These are phyloP conservation scores for Claviceps sp. DNA, from an alignment of 2,329 filamentous ascomycete genomes.

Conservation along the genomic window DNA sequence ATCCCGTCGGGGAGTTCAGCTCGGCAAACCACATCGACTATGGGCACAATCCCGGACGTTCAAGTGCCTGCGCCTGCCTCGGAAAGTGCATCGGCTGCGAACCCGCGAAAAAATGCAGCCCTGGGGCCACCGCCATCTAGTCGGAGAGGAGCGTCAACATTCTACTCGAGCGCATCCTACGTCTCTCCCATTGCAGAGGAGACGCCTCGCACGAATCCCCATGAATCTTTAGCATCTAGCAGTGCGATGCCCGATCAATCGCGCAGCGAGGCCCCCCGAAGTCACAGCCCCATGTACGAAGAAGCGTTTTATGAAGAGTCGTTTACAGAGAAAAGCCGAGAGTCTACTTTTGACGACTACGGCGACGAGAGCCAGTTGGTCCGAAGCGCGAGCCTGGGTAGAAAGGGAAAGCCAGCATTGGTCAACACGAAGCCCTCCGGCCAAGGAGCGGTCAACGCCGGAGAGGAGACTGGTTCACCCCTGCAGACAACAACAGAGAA, in stretches of 20 bases:
- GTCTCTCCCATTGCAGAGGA: constrained; percentile 70
- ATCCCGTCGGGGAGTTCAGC: constrained; percentile 35
- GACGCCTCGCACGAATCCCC: constrained; percentile 40
- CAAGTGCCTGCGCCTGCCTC: constrained; percentile 32
- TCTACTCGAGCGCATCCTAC: constrained; percentile 51
- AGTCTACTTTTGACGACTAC: constrained; percentile 30
- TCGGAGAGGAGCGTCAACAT: constrained; percentile 47
- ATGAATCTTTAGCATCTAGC: constrained; percentile 58
- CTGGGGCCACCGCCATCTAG: constrained; percentile 48
- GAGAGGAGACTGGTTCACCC: constrained; percentile 21
- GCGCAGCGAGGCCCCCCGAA: constrained; percentile 34
- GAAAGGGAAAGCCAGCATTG: constrained; percentile 43
- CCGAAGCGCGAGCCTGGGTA: constrained; percentile 47
- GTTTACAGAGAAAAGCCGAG: constrained; percentile 29
- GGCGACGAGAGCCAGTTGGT: constrained; percentile 45
- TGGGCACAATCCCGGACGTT: constrained; percentile 47
- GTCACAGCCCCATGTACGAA: constrained; percentile 29
- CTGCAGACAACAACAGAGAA: constrained; percentile 29
- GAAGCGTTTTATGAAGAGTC: constrained; percentile 38
- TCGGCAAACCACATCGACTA: constrained; percentile 37
- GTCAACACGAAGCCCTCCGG: constrained; percentile 25
- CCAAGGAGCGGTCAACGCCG: constrained; percentile 5
- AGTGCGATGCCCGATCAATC: constrained; percentile 59
- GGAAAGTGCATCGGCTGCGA: constrained; percentile 12
- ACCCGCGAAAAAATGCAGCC: constrained; percentile 34